Evolutionary conservation across 2,329 filamentous ascomycete species (phyloP).

Genomic region (Boeremia exigua): DNA sequence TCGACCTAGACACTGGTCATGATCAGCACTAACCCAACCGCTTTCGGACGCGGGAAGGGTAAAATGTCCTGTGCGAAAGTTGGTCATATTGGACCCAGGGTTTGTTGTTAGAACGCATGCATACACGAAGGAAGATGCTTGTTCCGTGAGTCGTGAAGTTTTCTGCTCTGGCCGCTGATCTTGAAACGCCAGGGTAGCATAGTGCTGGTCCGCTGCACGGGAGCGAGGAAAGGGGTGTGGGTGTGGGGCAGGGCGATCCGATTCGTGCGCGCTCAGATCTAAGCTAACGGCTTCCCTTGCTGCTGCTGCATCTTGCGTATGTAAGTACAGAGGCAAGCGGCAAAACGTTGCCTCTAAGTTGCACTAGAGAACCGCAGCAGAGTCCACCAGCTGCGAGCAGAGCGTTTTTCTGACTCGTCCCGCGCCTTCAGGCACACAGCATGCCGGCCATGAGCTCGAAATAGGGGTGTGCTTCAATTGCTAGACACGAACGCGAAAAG

Average conservation of each 20-base stretch:
- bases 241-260: slow-evolving; percentile 42
- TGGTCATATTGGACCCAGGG: slow-evolving; percentile 9
- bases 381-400: slow-evolving; percentile 6
- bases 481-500: slow-evolving; percentile 2
- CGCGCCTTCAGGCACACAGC: slow-evolving; percentile 7
- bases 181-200: slow-evolving; percentile 24
- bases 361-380: neutral
- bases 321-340: slow-evolving; percentile 5
- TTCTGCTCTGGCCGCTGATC: slow-evolving; percentile 11
- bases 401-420: slow-evolving; percentile 12
- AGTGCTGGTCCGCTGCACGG: slow-evolving; percentile 10
- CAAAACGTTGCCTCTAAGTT: slow-evolving; percentile 8
- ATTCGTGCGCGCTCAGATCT: slow-evolving; percentile 45
- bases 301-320: slow-evolving; percentile 41
- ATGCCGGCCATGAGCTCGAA: neutral
- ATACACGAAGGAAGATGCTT: slow-evolving; percentile 7
- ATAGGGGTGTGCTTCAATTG: slow-evolving; percentile 7
- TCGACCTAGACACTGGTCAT: slow-evolving; percentile 5
- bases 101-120: slow-evolving; percentile 4
- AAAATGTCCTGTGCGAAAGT: slow-evolving; percentile 7
- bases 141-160: slow-evolving; percentile 11
- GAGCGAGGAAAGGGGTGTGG: slow-evolving; percentile 28
- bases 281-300: slow-evolving; percentile 35
- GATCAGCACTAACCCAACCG: slow-evolving; percentile 10
- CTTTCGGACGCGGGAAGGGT: slow-evolving; percentile 14